phyloP scores from a whole-genome alignment of 352 stramenopile genomes.

The Globisporangium spiculum region DNA sequence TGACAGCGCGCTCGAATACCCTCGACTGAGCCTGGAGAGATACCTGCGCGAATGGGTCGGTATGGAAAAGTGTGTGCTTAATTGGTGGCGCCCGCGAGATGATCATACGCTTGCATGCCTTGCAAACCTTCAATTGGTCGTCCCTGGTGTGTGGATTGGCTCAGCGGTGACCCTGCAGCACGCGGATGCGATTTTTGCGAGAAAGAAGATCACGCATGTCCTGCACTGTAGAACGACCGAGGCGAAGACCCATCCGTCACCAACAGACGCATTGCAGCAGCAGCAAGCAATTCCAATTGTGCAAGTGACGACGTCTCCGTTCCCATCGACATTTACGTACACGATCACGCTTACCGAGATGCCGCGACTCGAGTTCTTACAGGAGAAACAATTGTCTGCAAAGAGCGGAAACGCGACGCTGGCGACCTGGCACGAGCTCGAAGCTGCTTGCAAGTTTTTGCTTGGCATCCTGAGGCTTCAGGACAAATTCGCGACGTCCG shows the following conservation, averaged over 20 bases:
- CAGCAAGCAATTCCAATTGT: slow-evolving; percentile 2
- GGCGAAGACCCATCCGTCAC: not conserved
- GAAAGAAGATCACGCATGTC: slow-evolving; percentile 22
- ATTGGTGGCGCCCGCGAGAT: slow-evolving; percentile 15
- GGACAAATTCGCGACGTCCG: slow-evolving; percentile 6
- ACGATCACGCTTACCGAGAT: slow-evolving; percentile 15
- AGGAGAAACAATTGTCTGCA: not conserved
- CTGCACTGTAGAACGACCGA: slow-evolving; percentile 12
- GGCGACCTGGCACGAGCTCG: slow-evolving; percentile 12
- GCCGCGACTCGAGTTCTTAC: slow-evolving; percentile 2
- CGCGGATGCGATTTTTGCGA: slow-evolving; percentile 6
- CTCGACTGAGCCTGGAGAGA: slow-evolving; percentile 7
- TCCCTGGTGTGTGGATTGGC: slow-evolving; percentile 33
- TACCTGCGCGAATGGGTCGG: slow-evolving; percentile 17
- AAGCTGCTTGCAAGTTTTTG: slow-evolving; percentile 10
- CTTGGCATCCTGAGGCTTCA: slow-evolving; percentile 1
- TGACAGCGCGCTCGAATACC: slow-evolving; percentile 11
- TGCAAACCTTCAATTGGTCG: slow-evolving; percentile 34
- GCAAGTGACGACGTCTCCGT: slow-evolving; percentile 1
- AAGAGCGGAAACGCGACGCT: not conserved
- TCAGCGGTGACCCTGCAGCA: slow-evolving; percentile 25
- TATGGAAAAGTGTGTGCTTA: not conserved
- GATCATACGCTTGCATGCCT: slow-evolving; percentile 18
- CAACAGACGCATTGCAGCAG: not conserved
- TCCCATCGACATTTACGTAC: slow-evolving; percentile 10